A percentile compares a stretch with the other conserved stretches of the same genome.
Evolutionary conservation across 2,329 filamentous ascomycete genomes (phyloP).

Genomic region (Monosporascus sp.): DNA sequence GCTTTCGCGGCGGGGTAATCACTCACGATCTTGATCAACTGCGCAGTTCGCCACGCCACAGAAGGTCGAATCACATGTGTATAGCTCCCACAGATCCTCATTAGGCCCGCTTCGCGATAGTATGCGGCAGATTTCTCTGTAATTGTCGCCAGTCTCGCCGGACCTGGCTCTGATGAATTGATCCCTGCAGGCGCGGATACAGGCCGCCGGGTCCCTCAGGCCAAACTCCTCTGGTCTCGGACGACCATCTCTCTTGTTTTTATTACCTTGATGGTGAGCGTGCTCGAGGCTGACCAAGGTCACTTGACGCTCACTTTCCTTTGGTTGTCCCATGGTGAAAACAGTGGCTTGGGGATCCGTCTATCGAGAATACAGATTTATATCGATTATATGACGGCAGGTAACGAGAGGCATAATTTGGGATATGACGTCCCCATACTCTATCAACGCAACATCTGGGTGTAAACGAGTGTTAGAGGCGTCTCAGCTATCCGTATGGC

Average conservation of each 20-base stretch:
- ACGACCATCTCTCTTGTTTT: background rate
- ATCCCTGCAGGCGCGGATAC: conserved; percentile 18
- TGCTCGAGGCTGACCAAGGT: background rate
- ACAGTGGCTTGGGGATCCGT: conserved; percentile 1
- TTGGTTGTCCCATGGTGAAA: conserved; percentile 11
- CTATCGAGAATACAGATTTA: conserved; percentile 16
- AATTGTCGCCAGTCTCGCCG: conserved; percentile 2
- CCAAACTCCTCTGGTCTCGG: conserved; percentile 6
- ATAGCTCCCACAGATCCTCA: conserved; percentile 38
- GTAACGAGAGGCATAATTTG: conserved; percentile 21
- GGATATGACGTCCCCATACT: background rate
- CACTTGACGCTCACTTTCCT: background rate
- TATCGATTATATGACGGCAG: conserved; percentile 8
- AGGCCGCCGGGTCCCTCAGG: conserved; percentile 13
- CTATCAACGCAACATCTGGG: background rate
- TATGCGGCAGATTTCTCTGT: conserved; percentile 17
- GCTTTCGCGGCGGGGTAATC: background rate
- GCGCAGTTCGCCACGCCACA: conserved; percentile 41
- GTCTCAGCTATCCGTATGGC: conserved; percentile 10
- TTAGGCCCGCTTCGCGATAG: conserved; percentile 17
- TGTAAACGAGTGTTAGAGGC: conserved; percentile 18
- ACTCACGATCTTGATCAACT: conserved; percentile 40
- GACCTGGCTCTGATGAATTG: conserved; percentile 12
- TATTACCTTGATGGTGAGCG: background rate
- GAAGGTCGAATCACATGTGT: conserved; percentile 45